Evolutionary conservation across 2,329 filamentous ascomycete genomes (phyloP).

Genomic region (Fusarium hostae): DNA sequence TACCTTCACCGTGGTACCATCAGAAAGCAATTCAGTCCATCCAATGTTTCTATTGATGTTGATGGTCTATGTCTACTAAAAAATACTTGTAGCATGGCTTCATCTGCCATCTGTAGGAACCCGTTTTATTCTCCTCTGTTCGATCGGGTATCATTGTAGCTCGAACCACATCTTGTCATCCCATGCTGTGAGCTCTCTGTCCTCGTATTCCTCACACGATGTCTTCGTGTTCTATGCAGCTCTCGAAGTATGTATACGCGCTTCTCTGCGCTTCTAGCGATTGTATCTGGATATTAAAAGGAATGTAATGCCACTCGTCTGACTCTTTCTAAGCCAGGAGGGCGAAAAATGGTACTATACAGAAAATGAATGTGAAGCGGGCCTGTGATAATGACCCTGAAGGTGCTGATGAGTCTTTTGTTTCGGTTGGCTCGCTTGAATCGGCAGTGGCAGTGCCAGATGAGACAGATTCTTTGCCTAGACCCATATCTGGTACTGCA

Average conservation of each 20-base stretch:
- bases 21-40: neutral
- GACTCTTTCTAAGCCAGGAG: slow-evolving; percentile 35
- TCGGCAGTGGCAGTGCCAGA: slow-evolving; percentile 38
- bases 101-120: slow-evolving; percentile 8
- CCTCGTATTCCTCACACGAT: slow-evolving; percentile 23
- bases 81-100: slow-evolving; percentile 20
- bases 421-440: slow-evolving; percentile 29
- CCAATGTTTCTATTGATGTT: slow-evolving; percentile 26
- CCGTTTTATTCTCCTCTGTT: slow-evolving; percentile 23
- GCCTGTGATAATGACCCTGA: slow-evolving; percentile 29
- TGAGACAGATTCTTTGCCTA: slow-evolving; percentile 42
- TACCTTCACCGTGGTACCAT: neutral
- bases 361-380: slow-evolving; percentile 43
- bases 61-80: slow-evolving; percentile 19
- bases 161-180: slow-evolving; percentile 29
- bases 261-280: slow-evolving; percentile 15
- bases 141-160: slow-evolving; percentile 36
- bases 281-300: slow-evolving; percentile 43
- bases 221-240: slow-evolving; percentile 27
- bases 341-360: slow-evolving; percentile 43
- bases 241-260: slow-evolving; percentile 22
- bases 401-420: slow-evolving; percentile 41
- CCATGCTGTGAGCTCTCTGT: slow-evolving; percentile 12
- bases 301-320: slow-evolving; percentile 39
- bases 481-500: slow-evolving; percentile 31